Base-by-base conservation (phyloP, 768 basidiomycete species). In the Trametes elegans region DNA sequence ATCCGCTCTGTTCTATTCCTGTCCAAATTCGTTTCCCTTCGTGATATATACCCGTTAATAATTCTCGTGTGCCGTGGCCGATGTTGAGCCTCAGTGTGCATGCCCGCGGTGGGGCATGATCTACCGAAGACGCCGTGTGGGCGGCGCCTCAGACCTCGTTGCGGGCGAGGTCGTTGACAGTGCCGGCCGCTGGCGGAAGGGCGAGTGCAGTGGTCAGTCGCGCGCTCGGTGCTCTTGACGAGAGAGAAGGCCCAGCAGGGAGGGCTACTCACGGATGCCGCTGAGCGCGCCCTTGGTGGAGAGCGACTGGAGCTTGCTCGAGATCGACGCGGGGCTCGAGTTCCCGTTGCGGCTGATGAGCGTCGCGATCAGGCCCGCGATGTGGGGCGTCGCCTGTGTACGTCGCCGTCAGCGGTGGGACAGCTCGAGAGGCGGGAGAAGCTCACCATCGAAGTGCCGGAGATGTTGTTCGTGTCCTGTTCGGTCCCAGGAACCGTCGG, bases 351-450 rank as follows among this genome's bases (percentile, higher is more conserved):
- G 52, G 36, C 59, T 53, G 38, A 75, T 68, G 44, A 74, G 58
- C 46, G 72, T 74, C 24, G 75, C 74, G 23, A 74, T 65, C 44
- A 76, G 64, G 23, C 76, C 76, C 16, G 74, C 65, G 26, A 77
- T 62, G 52, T 76, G 71, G 23, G 76, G 73, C 26, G 74, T 69
- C 44, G 75, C 72, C 71, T 70, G 28, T 64, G 68, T 5, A 67
- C 66, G 3, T 67, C 69, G 19, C 63, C 66, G 43, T 41, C 14
- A 39, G 29, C 24, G 24, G 10, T 24, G 9, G 11, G 9, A 26
- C 3, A 23, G 23, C 21, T 11, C 16, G 9, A 7, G 18, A 32
- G 3, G 23, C 8, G 11, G 2, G n/a, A 13, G 16, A 43, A n/a
- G n/a, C 56, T 31, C 10, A 62, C 61, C 61, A 59, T 59, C n/a